Conservation (phyloP, 23 red algal species). For the Gracilaria domingensis region DNA sequence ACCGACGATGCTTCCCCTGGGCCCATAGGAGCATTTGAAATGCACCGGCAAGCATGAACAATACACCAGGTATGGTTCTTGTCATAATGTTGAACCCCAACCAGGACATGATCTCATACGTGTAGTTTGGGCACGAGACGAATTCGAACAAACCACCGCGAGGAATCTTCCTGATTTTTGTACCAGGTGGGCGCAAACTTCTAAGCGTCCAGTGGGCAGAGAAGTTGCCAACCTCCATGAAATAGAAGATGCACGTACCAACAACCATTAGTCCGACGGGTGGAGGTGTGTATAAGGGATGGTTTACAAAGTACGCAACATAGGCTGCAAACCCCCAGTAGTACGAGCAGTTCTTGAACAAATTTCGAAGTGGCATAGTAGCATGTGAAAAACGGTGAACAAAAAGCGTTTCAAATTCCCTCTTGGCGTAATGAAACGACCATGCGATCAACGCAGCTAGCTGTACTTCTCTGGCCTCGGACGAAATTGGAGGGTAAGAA, state of each 20-base stretch:
- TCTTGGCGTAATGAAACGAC: constrained; percentile 89
- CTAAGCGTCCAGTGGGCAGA: constrained; percentile 80
- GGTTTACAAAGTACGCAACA: constrained; percentile 92
- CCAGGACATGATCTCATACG: constrained; percentile 89
- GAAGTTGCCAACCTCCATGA: constrained; percentile 87
- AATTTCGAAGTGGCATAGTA: constrained; percentile 95
- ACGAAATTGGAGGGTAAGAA: neutral
- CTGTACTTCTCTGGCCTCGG: constrained; percentile 38
- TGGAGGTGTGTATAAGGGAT: constrained; percentile 92
- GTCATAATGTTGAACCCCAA: constrained; percentile 86
- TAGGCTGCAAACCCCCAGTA: constrained; percentile 96
- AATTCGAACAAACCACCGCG: constrained; percentile 86
- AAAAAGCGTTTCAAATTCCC: constrained; percentile 94
- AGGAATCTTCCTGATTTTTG: constrained; percentile 84
- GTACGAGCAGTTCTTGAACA: constrained; percentile 92
- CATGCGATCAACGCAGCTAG: constrained; percentile 77
- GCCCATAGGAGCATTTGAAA: constrained; percentile 97
- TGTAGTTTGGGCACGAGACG: constrained; percentile 96
- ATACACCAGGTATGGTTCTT: constrained; percentile 58
- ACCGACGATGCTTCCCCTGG: constrained; percentile 84
- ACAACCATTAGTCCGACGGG: constrained; percentile 14
- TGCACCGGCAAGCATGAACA: constrained; percentile 87
- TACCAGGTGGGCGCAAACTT: constrained; percentile 80
- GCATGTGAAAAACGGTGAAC: constrained; percentile 97
- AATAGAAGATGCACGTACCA: constrained; percentile 77